Percentiles rank a stretch among this genome's conserved stretches.
phyloP scores from a whole-genome alignment of 2,329 filamentous ascomycete species.

The Fusarium cyanostomum region DNA sequence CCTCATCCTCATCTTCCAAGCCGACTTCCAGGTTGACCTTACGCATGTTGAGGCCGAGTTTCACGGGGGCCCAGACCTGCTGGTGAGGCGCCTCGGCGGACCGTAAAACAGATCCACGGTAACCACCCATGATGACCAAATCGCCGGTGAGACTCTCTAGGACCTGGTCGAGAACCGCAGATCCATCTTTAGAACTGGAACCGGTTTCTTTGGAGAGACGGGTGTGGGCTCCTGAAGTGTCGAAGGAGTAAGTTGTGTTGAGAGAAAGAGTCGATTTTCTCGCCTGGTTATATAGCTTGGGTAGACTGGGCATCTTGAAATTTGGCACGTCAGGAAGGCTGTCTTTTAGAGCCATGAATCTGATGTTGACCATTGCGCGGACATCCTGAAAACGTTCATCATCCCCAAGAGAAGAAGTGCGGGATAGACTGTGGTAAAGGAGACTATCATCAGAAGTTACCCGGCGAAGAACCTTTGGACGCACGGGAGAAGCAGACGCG shows the following conservation, averaged over 20 bases:
- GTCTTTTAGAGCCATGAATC: constrained; percentile 90
- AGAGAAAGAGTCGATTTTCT: constrained; percentile 47
- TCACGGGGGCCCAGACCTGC: constrained; percentile 94
- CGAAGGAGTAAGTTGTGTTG: constrained; percentile 44
- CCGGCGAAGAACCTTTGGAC: constrained; percentile 45
- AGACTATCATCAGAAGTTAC: constrained; percentile 74
- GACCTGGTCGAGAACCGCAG: constrained; percentile 59
- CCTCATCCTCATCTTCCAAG: constrained; percentile 82
- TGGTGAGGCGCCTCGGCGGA: constrained; percentile 83
- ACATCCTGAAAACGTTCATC: constrained; percentile 83
- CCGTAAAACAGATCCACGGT: constrained; percentile 87
- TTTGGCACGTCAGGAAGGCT: constrained; percentile 83
- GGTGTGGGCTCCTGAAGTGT: constrained; percentile 39
- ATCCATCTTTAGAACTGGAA: constrained; percentile 29
- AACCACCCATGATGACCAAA: constrained; percentile 87
- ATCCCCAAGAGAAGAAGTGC: constrained; percentile 84
- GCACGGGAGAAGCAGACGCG: constrained; percentile 17
- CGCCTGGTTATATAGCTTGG: constrained; percentile 56
- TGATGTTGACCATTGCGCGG: constrained; percentile 85
- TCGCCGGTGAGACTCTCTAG: constrained; percentile 81
- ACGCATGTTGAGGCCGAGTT: constrained; percentile 88
- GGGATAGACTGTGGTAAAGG: constrained; percentile 78
- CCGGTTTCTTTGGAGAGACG: constrained; percentile 33
- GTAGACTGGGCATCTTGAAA: constrained; percentile 74
- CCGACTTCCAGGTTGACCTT: constrained; percentile 93